Conservation (phyloP, 768 basidiomycete species). For the Tremella fuciformis region DNA sequence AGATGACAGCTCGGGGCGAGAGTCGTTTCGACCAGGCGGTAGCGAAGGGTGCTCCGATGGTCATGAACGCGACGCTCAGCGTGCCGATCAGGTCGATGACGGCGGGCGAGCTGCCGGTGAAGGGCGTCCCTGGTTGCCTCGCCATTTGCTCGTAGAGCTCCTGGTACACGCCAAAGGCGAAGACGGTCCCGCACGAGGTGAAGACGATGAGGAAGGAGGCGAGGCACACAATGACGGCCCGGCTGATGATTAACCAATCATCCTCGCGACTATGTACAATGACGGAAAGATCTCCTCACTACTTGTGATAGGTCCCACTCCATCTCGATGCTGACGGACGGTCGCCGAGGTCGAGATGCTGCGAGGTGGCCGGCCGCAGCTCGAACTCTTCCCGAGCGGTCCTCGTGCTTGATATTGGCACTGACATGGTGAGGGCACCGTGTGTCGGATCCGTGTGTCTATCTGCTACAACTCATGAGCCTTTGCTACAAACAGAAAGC, state of each 20-base stretch:
- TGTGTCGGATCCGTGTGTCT: too few relatives aligned
- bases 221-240: conserved; percentile 8
- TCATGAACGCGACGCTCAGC: conserved; percentile 8
- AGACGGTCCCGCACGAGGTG: conserved; percentile 15
- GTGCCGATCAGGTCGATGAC: conserved; percentile 16
- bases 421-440: too few relatives aligned
- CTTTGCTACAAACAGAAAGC: too few relatives aligned
- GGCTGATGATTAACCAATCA: neutral
- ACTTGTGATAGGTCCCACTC: too few relatives aligned
- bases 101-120: conserved; percentile 12
- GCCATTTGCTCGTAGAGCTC: conserved; percentile 18
- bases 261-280: too few relatives aligned
- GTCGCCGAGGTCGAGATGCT: too few relatives aligned
- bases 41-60: conserved; percentile 12
- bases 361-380: too few relatives aligned
- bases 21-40: conserved; percentile 14
- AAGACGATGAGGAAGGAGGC: conserved; percentile 13
- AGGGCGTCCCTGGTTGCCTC: conserved; percentile 5
- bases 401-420: too few relatives aligned
- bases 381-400: too few relatives aligned
- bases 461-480: too few relatives aligned
- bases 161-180: conserved; percentile 19
- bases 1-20: conserved; percentile 9
- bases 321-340: too few relatives aligned
- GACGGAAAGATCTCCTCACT: too few relatives aligned